Conservation (phyloP, 2,329 filamentous ascomycete genomes). For the Fusarium marasasianum region DNA sequence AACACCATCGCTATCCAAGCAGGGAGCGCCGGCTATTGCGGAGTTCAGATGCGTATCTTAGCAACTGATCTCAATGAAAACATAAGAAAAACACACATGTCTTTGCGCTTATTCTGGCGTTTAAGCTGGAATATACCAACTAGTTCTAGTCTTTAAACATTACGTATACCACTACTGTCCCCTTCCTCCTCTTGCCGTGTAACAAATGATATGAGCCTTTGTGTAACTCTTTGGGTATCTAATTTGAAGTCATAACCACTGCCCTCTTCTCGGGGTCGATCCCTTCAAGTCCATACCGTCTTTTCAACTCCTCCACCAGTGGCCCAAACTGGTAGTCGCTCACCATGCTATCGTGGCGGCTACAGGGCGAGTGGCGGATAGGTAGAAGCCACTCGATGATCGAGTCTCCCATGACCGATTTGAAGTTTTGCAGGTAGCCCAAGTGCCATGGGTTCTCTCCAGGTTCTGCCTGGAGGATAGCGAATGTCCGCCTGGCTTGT, state of each 20-base stretch:
- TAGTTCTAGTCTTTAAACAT: constrained; percentile 15
- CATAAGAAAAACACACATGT: not conserved
- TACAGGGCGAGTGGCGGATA: constrained; percentile 77
- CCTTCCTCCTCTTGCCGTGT: constrained; percentile 3
- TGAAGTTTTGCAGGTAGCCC: constrained; percentile 75
- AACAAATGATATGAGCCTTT: not conserved
- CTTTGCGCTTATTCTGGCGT: not conserved
- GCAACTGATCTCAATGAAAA: not conserved
- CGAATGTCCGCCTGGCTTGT: constrained; percentile 73
- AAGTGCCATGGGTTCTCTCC: constrained; percentile 90
- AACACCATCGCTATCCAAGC: too few relatives aligned
- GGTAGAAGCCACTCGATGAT: constrained; percentile 84
- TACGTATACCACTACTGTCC: constrained; percentile 2
- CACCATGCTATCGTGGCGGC: constrained; percentile 69
- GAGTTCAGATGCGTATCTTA: not conserved
- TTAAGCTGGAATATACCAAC: not conserved
- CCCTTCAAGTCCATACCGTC: constrained; percentile 45
- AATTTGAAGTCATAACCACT: constrained; percentile 31
- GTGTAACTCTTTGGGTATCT: constrained; percentile 36
- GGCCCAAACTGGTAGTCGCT: constrained; percentile 76
- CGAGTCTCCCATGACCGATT: constrained; percentile 79
- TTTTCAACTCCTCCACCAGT: constrained; percentile 65
- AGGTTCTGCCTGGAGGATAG: constrained; percentile 76
- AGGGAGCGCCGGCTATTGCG: not conserved
- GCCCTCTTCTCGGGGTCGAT: constrained; percentile 12